Evolutionary conservation across 371 early-diverging fungal genomes (phyloP), one percentile per base, ranked within the genome.

Genomic region (Circinella umbellata): DNA sequence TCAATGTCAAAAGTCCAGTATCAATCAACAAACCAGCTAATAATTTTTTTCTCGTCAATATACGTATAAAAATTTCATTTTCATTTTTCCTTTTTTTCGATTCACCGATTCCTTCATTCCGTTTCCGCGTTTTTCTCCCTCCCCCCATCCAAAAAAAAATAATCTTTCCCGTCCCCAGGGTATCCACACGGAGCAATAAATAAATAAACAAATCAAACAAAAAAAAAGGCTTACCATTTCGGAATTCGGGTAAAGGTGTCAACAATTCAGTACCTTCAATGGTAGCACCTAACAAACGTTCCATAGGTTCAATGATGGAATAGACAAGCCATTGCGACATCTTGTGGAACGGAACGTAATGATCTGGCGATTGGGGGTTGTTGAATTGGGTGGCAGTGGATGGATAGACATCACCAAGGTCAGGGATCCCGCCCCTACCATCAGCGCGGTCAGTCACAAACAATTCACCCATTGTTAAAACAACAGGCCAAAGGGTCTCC

Each of bases 241-340:
- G 85, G 78, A 96, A 95, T 77, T 97, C 96, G 10, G 97, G 89
- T 34, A 97, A 80, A 9, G 97, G 96, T 1, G 97, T 97, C 71
- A 97, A 77, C 17, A 82, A 72, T 49, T 91, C 89, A n/a, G 88
- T 81, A 18, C 90, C 91, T 64, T 80, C 81, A 66, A 96, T 89
- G 7, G 73, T 82, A 38, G 93, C 79, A 47, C 83, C 83, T 18
- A 89, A 72, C 36, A 92, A 70, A 38, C 84, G 86, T 61, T 87
- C 86, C 63, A 96, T 78, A 1, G 94, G 94, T 62, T 96, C 97
- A 80, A 96, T 89, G 63, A 96, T 83, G 0, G 95, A 95, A 79
- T 95, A 96, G n/a, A 95, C 91, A 47, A 97, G 89, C 97, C 97
- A 97, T 76, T 96, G 95, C 7, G 95, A 92, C 64, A 96, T 81